A percentile compares a stretch with the other conserved stretches of the same genome.
phyloP scores from a whole-genome alignment of 2,329 filamentous ascomycete species.

The Exophiala alcalophila region DNA sequence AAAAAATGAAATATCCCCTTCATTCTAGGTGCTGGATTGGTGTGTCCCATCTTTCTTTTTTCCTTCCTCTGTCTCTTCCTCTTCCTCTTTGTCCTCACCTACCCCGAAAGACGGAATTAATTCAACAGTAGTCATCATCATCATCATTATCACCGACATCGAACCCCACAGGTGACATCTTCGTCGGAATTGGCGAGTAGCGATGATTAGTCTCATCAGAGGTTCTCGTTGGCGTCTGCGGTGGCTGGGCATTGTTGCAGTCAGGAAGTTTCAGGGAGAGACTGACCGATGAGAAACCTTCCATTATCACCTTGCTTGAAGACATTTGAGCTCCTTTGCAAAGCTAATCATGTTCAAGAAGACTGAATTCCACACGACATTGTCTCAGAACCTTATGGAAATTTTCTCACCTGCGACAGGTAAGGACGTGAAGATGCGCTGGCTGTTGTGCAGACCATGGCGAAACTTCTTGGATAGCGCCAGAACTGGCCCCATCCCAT shows the following conservation, averaged over 20 bases:
- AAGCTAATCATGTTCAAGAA: slow-evolving; percentile 2
- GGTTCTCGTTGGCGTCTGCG: slow-evolving; percentile 5
- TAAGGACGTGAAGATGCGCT: no score
- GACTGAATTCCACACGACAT: slow-evolving; percentile 1
- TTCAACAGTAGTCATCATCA: not conserved
- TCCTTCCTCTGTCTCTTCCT: no score
- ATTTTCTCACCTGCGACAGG: no score
- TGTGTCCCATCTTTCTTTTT: not conserved
- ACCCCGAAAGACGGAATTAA: no score
- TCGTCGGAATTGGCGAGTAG: slow-evolving; percentile 4
- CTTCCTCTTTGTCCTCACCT: no score
- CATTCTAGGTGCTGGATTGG: not conserved
- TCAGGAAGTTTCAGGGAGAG: slow-evolving; percentile 8
- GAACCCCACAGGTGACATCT: slow-evolving; percentile 3
- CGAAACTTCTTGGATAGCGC: no score
- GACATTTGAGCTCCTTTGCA: slow-evolving; percentile 6
- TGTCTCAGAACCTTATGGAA: no score
- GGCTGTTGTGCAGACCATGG: no score
- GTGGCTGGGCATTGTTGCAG: slow-evolving; percentile 1
- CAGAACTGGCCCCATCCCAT: no score
- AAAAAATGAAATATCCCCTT: not conserved
- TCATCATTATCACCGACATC: slow-evolving; percentile 3
- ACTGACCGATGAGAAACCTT: not conserved
- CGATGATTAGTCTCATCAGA: slow-evolving; percentile 4
- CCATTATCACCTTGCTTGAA: slow-evolving; percentile 3